phyloP scores from a whole-genome alignment of 2,329 filamentous ascomycete species.

The Periconia macrospinosa region DNA sequence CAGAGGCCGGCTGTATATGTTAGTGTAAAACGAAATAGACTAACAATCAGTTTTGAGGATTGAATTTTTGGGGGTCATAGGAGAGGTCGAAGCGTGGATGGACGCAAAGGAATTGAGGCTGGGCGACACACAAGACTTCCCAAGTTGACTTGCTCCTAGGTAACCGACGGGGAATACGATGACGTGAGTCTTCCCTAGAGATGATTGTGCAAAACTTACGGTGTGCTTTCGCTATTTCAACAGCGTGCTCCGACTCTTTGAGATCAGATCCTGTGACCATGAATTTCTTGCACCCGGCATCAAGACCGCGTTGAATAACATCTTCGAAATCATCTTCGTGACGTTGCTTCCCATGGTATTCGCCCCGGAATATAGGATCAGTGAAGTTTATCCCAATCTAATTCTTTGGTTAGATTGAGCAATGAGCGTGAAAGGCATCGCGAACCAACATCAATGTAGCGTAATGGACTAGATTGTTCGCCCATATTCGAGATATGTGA shows the following conservation, averaged over 20 bases:
- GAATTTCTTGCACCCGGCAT: slow-evolving; percentile 82
- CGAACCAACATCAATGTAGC: slow-evolving; percentile 50
- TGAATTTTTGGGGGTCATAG: too few relatives aligned
- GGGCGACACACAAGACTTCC: neutral
- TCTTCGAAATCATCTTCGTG: slow-evolving; percentile 74
- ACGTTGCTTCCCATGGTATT: slow-evolving; percentile 76
- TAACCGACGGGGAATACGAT: too few relatives aligned
- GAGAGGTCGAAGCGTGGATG: too few relatives aligned
- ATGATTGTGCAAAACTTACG: slow-evolving; percentile 55
- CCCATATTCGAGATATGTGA: slow-evolving; percentile 6
- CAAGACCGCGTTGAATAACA: slow-evolving; percentile 75
- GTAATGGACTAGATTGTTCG: slow-evolving; percentile 17
- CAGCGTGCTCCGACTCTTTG: slow-evolving; percentile 71
- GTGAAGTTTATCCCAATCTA: slow-evolving; percentile 93
- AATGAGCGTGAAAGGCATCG: slow-evolving; percentile 11
- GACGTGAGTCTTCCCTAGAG: too few relatives aligned
- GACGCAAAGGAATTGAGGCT: neutral
- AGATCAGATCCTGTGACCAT: slow-evolving; percentile 93
- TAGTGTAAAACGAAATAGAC: neutral
- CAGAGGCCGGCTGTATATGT: slow-evolving; percentile 68
- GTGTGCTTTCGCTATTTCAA: slow-evolving; percentile 72
- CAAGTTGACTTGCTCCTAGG: neutral
- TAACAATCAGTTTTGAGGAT: too few relatives aligned
- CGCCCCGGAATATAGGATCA: slow-evolving; percentile 84
- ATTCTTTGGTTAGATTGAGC: slow-evolving; percentile 10